Evolutionary conservation across 805 yeast species (phyloP).

Genomic region (Diddensiella santjacobensis): DNA sequence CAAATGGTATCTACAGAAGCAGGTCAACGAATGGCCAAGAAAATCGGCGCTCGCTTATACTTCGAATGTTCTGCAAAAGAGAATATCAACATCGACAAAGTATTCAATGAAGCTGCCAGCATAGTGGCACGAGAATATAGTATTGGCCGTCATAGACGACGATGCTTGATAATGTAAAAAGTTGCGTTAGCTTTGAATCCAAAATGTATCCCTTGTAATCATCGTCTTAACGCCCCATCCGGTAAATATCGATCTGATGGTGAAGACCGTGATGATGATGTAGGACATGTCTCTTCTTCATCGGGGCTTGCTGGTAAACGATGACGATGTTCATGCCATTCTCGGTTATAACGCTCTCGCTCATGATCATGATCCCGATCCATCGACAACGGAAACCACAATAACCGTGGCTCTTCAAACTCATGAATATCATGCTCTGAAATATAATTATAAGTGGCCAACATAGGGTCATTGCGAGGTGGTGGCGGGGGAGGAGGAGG

Average conservation of each 20-base stretch:
- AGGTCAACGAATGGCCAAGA: constrained; percentile 66
- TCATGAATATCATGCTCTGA: neutral
- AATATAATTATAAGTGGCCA: neutral
- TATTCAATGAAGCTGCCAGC: constrained; percentile 84
- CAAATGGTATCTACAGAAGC: constrained; percentile 36
- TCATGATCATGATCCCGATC: neutral
- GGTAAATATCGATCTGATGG: too few relatives aligned
- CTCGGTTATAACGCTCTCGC: neutral
- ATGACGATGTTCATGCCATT: neutral
- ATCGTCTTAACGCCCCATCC: too few relatives aligned
- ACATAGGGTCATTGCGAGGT: neutral
- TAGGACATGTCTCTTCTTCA: neutral
- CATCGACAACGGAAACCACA: neutral
- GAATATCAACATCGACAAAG: constrained; percentile 90
- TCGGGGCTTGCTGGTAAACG: too few relatives aligned
- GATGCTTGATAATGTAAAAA: constrained; percentile 1
- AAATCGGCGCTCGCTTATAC: constrained; percentile 75
- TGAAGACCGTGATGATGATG: too few relatives aligned
- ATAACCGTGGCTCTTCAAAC: neutral
- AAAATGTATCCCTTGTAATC: too few relatives aligned
- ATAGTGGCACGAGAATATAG: constrained; percentile 42
- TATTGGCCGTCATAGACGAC: neutral
- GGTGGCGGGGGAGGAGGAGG: neutral
- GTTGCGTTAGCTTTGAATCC: too few relatives aligned
- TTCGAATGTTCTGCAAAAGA: constrained; percentile 85